Percentiles rank a stretch among this genome's conserved stretches.
Evolutionary conservation across 2,329 filamentous ascomycete species (phyloP).

Genomic region (Xylariales sp.): DNA sequence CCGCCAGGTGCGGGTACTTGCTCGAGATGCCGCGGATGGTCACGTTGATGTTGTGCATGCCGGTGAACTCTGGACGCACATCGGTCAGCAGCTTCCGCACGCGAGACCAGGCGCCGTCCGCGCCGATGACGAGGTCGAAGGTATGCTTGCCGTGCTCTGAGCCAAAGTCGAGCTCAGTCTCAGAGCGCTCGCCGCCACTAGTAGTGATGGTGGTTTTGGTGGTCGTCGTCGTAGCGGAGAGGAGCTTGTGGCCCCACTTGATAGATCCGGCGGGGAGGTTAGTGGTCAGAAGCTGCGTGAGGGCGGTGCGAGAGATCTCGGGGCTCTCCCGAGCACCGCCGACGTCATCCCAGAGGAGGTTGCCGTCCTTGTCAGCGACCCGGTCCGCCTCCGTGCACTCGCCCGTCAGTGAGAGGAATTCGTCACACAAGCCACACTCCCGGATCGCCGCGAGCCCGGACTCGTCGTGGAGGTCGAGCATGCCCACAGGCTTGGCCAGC

Average conservation of each 20-base stretch:
- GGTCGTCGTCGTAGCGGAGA: not conserved
- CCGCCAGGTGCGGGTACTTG: conserved; percentile 1
- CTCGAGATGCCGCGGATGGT: not conserved
- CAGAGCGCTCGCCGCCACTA: not conserved
- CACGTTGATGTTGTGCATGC: not conserved
- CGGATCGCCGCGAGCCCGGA: conserved; percentile 20
- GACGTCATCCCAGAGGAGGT: not conserved
- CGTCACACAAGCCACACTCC: conserved; percentile 18
- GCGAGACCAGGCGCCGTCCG: conserved; percentile 31
- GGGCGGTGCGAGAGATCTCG: conserved; percentile 2
- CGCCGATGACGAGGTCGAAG: conserved; percentile 29
- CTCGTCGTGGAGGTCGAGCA: conserved; percentile 37
- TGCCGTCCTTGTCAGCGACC: conserved; percentile 1
- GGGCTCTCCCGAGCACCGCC: not conserved
- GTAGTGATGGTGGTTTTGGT: not conserved
- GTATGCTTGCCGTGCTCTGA: not conserved
- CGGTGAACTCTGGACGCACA: conserved; percentile 2
- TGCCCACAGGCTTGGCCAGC: conserved; percentile 29
- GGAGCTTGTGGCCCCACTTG: conserved; percentile 4
- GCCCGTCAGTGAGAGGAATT: conserved; percentile 12
- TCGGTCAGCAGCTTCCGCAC: conserved; percentile 18
- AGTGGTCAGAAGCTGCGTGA: conserved; percentile 1
- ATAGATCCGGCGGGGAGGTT: not conserved
- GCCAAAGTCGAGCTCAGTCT: conserved; percentile 18
- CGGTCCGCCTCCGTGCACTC: not conserved